A percentile compares a stretch with the other conserved stretches of the same genome.
phyloP scores from a whole-genome alignment of 176 grass and related monocot genomes.

The Lolium multiflorum region DNA sequence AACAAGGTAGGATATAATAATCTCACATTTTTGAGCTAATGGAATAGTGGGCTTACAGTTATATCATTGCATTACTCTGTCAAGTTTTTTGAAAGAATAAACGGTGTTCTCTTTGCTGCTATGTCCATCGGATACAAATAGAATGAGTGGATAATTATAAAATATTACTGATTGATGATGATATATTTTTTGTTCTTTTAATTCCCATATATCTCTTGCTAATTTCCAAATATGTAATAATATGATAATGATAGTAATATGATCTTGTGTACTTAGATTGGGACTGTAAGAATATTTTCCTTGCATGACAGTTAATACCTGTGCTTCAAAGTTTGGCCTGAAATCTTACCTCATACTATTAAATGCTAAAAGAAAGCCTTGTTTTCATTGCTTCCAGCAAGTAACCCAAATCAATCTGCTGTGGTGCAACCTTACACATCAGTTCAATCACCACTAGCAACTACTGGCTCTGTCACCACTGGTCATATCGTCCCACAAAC shows the following conservation, averaged over 20 bases:
- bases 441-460: constrained; percentile 45
- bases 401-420: constrained; percentile 51
- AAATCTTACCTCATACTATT: background rate
- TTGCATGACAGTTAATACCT: constrained; percentile 22
- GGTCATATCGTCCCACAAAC: constrained; percentile 34
- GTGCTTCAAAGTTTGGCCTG: background rate
- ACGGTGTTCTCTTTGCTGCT: background rate
- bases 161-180: background rate
- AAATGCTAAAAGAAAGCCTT: constrained; percentile 31
- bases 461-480: constrained; percentile 28
- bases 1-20: constrained; percentile 55
- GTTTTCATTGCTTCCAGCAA: constrained; percentile 55
- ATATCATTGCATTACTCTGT: background rate
- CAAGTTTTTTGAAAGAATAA: background rate
- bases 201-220: background rate
- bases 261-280: background rate
- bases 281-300: background rate
- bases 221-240: background rate
- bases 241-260: background rate
- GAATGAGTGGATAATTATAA: background rate
- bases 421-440: constrained; percentile 44
- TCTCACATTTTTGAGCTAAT: background rate
- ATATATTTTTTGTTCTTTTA: background rate
- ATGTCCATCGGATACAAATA: background rate
- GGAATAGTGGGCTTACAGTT: background rate